phyloP scores from a whole-genome alignment of 139 green algal species.

The Ulvella scutata region DNA sequence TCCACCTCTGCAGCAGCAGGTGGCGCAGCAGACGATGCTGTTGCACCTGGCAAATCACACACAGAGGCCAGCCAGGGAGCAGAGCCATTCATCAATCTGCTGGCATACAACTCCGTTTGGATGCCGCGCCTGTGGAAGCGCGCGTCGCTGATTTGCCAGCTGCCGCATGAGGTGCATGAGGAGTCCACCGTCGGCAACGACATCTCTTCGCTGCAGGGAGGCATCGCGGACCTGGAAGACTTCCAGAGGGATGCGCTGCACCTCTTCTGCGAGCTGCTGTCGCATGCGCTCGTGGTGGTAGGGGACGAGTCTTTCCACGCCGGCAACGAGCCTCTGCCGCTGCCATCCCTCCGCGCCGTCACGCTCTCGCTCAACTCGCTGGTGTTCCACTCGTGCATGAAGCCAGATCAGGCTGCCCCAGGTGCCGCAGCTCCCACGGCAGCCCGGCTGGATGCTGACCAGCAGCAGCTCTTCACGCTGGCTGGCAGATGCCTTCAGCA shows the following conservation, averaged over 20 bases:
- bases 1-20: too few species aligned
- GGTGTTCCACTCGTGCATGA: slow-evolving; percentile 43
- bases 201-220: slow-evolving; percentile 14
- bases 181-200: slow-evolving; percentile 21
- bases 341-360: slow-evolving; percentile 39
- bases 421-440: not conserved
- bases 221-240: slow-evolving; percentile 9
- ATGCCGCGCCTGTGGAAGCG: slow-evolving; percentile 25
- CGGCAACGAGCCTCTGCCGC: slow-evolving; percentile 18
- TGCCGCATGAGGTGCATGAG: slow-evolving; percentile 37
- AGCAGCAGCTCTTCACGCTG: not conserved
- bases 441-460: not conserved
- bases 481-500: slow-evolving; percentile 8
- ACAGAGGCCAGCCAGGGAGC: not conserved
- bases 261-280: slow-evolving; percentile 44
- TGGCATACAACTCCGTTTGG: not conserved
- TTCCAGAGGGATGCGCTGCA: slow-evolving; percentile 20
- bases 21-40: too few species aligned
- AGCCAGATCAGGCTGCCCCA: too few species aligned
- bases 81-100: not conserved
- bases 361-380: slow-evolving; percentile 62
- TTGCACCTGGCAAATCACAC: too few species aligned
- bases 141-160: slow-evolving; percentile 18
- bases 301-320: slow-evolving; percentile 73
- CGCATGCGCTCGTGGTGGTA: slow-evolving; percentile 61